Evolutionary conservation across 148 eudicot species (phyloP), one percentile per base, ranked within the genome.

Genomic region (Hydrangea macrophylla): DNA sequence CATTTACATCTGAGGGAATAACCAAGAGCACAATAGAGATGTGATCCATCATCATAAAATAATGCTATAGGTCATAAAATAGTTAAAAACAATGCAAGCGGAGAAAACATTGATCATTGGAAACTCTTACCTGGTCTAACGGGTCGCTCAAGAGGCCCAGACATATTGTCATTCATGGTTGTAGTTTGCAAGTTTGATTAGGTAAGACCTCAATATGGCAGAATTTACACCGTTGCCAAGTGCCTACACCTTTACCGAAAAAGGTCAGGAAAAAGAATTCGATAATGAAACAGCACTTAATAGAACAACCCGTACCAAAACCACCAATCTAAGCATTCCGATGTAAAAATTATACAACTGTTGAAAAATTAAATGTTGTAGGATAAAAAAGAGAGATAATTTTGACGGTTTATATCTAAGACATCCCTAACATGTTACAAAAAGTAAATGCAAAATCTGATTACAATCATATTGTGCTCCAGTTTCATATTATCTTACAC

Each of bases 71-170:
- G 33, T n/a, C 44, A 57, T 58, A 50, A 64, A 23, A 20, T 32
- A 35, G 13, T 9, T 28, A 55, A 18, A 22, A 55, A 25, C 37
- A 50, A 55, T 22, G 27, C 17, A 15, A 28, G 33, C 23, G 8
- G 0, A 26, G 51, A 69, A 42, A 36, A 30, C 11, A n/a, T 18
- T 68, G 45, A 3, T 4, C 31, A 35, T 56, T 33, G 7, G 2
- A 24, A 12, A n/a, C 23, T 8, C 78, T 64, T 78, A 88, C 96
- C 81, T 56, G 80, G 76, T 78, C 71, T 85, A 32, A 59, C 20
- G 58, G 82, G 67, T 70, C 67, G 82, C 33, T 83, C 90, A 54
- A 84, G 68, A 71, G 87, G 73, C 58, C 84, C 94, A 37, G 94
- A 73, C 92, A 82, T 78, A 48, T 40, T 73, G 57, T 81, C 84